phyloP scores from a whole-genome alignment of 2,329 filamentous ascomycete species.

The Amauroascus verrucosus region DNA sequence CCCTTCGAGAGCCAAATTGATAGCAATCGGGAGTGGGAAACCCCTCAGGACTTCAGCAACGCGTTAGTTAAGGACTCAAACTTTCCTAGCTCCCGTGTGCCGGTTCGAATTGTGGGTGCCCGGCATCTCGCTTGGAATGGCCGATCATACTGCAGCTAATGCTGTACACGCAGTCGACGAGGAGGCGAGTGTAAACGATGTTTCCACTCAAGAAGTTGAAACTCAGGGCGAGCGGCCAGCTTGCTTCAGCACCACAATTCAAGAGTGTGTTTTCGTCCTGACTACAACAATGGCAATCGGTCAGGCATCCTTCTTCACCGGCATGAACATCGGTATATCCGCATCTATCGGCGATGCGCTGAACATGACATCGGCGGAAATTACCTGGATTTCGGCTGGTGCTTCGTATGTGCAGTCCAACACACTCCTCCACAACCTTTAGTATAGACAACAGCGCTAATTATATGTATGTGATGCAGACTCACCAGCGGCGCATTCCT shows the following conservation, averaged over 20 bases:
- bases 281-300: conserved; percentile 59
- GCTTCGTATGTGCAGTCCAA: conserved; percentile 3
- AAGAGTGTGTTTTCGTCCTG: conserved; percentile 56
- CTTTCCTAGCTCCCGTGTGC: background rate
- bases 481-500: conserved; percentile 10
- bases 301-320: conserved; percentile 44
- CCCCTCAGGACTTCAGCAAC: too few species aligned
- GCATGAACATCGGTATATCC: conserved; percentile 7
- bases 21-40: too few species aligned
- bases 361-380: conserved; percentile 7
- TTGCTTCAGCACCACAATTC: conserved; percentile 52
- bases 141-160: background rate
- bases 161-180: background rate
- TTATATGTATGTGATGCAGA: background rate
- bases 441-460: too few species aligned
- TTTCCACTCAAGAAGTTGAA: background rate
- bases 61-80: background rate
- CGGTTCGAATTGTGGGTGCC: background rate
- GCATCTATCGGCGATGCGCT: conserved; percentile 2
- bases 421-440: too few species aligned
- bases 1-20: too few species aligned
- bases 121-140: background rate
- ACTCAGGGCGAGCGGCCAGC: conserved; percentile 2
- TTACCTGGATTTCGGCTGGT: conserved; percentile 7
- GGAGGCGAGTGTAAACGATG: background rate